Conservation (phyloP, 2,329 filamentous ascomycete genomes). For the Arthroderma sp. region DNA sequence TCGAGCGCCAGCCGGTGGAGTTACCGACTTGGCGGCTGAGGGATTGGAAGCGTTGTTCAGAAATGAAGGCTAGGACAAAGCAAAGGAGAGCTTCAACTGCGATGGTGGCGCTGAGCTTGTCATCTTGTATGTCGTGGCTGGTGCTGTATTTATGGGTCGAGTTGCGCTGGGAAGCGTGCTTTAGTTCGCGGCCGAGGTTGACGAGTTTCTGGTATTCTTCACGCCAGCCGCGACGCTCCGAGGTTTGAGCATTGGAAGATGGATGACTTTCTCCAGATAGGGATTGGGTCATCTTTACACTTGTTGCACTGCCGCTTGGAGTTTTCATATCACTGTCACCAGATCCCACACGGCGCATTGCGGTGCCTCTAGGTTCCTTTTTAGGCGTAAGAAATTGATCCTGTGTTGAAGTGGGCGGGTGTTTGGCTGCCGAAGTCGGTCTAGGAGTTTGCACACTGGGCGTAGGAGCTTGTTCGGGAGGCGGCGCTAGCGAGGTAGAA, state of each 20-base stretch:
- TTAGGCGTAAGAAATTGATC: constrained; percentile 30
- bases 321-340: constrained; percentile 31
- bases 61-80: constrained; percentile 38
- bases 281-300: constrained; percentile 15
- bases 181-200: constrained; percentile 35
- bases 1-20: constrained; percentile 36
- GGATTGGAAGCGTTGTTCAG: constrained; percentile 31
- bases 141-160: constrained; percentile 19
- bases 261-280: constrained; percentile 18
- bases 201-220: constrained; percentile 34
- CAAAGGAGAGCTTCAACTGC: constrained; percentile 37
- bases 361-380: constrained; percentile 29
- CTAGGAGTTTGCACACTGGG: constrained; percentile 24
- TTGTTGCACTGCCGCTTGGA: constrained; percentile 22
- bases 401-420: constrained; percentile 23
- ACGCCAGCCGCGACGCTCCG: constrained; percentile 33
- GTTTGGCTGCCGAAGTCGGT: constrained; percentile 22
- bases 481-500: constrained; percentile 19
- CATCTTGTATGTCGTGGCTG: constrained; percentile 16
- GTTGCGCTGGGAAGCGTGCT: constrained; percentile 34
- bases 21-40: constrained; percentile 28
- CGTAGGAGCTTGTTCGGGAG: constrained; percentile 28
- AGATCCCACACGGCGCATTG: constrained; percentile 31
- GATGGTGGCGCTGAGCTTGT: constrained; percentile 29
- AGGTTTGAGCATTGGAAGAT: constrained; percentile 19